A percentile compares a stretch with the other conserved stretches of the same genome.
Evolutionary conservation across 306 rosid species (phyloP).

Genomic region (Inga laurina): DNA sequence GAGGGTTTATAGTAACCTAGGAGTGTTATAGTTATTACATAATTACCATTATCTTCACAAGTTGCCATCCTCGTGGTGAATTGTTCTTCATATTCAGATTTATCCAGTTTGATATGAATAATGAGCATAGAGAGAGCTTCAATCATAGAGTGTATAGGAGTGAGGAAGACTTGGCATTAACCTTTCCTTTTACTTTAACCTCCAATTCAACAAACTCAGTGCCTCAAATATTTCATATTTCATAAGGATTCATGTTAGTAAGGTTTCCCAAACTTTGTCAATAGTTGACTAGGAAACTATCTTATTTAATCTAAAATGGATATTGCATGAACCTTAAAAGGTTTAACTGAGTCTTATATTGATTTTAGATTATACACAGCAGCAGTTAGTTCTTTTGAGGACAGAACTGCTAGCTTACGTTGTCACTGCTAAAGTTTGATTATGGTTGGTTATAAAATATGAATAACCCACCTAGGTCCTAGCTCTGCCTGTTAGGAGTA

Average conservation of each 20-base stretch:
- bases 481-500: constrained; percentile 4
- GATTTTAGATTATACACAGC: not conserved
- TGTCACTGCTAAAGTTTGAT: not conserved
- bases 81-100: not conserved
- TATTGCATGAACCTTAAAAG: not conserved
- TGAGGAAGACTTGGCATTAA: not conserved
- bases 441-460: not conserved
- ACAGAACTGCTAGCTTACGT: constrained; percentile 5
- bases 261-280: constrained; percentile 16
- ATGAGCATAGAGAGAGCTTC: not conserved
- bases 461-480: constrained; percentile 1
- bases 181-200: not conserved
- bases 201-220: not conserved
- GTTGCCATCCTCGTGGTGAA: not conserved
- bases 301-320: not conserved
- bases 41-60: not conserved
- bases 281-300: not conserved
- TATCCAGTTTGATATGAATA: not conserved
- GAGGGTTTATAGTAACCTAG: not conserved
- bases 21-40: not conserved
- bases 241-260: not conserved
- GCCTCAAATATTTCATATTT: not conserved
- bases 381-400: not conserved
- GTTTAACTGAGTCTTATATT: not conserved
- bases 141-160: not conserved